Evolutionary conservation across 495 filamentous ascomycete genomes (phyloP), one percentile per base, ranked within the genome.

Genomic region (Hypoxylon perforatum): DNA sequence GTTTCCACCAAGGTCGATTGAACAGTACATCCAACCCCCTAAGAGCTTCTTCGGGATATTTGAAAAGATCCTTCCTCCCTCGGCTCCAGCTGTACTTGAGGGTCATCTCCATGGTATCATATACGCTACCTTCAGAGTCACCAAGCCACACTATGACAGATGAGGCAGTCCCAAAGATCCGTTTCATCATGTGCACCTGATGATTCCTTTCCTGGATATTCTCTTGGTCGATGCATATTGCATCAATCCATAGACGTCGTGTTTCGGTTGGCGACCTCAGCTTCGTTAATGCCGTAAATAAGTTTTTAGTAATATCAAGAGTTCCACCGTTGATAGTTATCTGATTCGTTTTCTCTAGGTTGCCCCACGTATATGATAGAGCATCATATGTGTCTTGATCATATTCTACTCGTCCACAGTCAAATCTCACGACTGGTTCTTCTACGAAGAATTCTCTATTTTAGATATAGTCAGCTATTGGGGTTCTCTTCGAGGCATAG

Each of bases 331-430:
- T 61, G 19, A 72, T 12, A 0, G 23, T 10, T 21, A 73, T 67
- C 48, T 70, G 57, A n/a, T 70, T 18, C 1, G 66, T 54, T 36
- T 41, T 35, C 38, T 35, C 21, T 15, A 57, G 38, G 23, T 66
- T 42, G 11, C 70, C 70, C 70, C 70, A 73, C 5, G 54, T 61
- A 50, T 73, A 73, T n/a, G 70, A 73, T 15, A 73, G 45, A 2
- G 70, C 70, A n/a, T 57, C 45, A 18, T 63, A 70, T 9, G 53
- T 49, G 1, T 28, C 15, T 15, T 48, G 33, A 4, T 19, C 7
- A 23, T 63, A 63, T 10, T 42, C 28, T 4, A 47, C 21, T 30
- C 60, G 60, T 5, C 17, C 19, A n/a, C 59, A 62, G 10, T 62
- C 30, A 10, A 54, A 55, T 0, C 42, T 50, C 33, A 62, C 10